Base-by-base conservation (phyloP, 805 yeast genomes). In the Candida koratica region DNA sequence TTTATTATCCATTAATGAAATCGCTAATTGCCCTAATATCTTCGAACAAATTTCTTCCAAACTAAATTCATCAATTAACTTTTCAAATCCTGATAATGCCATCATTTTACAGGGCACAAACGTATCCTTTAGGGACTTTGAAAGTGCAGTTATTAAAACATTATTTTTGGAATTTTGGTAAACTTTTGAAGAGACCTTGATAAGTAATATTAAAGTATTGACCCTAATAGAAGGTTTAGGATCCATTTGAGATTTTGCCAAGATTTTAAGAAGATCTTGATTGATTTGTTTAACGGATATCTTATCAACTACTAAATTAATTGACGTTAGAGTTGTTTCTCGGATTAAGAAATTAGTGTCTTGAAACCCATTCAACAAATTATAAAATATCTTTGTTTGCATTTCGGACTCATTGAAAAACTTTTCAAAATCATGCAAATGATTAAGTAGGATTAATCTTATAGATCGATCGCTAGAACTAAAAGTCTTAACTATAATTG, bases 111-210 rank as follows among this genome's bases (percentile, higher is more conserved):
- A 78, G 6, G 84, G 87, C 2, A 79, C 69, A 50, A 77, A 79
- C 0, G 89, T 73, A 56, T 90, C 98, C 48, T 79, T 80, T 30
- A 90, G 67, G 0, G 95, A 83, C 49, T 88, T 81, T 2, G 85
- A 75, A 48, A 84, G 82, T 0, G 97, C 97, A 1, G 96, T 87
- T 3, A 87, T 79, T 32, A 93, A 62, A 2, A 93, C 95, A 15
- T 78, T 79, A 7, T 85, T 69, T 39, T 89, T 70, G 3, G 83
- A 66, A 11, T 55, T 58, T 14, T 64, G 50, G 48, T 77, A 78
- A 47, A 87, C 71, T 40, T 67, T 60, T 20, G 68, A 56, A 0
- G 93, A 79, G 29, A 87, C 76, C 37, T 76, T 75, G 26, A 83
- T 77, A 22, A 87, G 69, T 28, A 84, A 69, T 14, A 82, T 67